Base-by-base conservation (phyloP, 345 rosid genomes). In the Euphorbia tirucalli region DNA sequence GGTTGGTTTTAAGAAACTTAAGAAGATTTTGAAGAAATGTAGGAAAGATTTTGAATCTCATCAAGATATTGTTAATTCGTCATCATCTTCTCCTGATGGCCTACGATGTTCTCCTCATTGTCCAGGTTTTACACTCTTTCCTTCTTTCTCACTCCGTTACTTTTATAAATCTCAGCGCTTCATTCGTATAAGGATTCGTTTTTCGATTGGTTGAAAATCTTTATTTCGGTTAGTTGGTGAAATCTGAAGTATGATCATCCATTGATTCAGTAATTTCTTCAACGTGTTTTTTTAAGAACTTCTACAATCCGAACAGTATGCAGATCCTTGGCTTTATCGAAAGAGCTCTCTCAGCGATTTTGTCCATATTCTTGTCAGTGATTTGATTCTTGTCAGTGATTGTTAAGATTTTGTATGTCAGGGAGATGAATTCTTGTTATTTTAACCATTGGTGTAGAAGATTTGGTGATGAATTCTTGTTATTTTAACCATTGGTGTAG, bases 1-100 rank as follows among this genome's bases (percentile, higher is more conserved):
- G 7, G 86, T 94, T 78, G 96, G 90, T n/a, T 84, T 92, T 80
- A 94, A 90, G 81, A 92, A 88, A 41, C 93, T 94, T 24, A 90
- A 92, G 81, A 92, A 90, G 84, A 87, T 92, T 60, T 78, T 92
- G 77, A 92, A 89, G 83, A 79, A 68, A 69, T 94, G 97, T 14
- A 79, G 92, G 69, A 73, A 73, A 60, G 84, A 83, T 62, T 72
- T 72, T 52, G 72, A 68, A 62, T 52, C 87, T 24, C 80, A 28
- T 28, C 67, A 75, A 2, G 68, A 75, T 39, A 71, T 69, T 35
- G 24, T 4, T 16, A 15, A 59, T 14, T n/a, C n/a, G n/a, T n/a
- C n/a, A n/a, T n/a, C n/a, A n/a, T 27, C 52, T 41, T n/a, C 68
- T 66, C 44, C 67, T 71, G 58, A 58, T 71, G 41, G 7, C 64